Conservation (phyloP, 2,329 filamentous ascomycete genomes). For the Rhinocladiella similis region DNA sequence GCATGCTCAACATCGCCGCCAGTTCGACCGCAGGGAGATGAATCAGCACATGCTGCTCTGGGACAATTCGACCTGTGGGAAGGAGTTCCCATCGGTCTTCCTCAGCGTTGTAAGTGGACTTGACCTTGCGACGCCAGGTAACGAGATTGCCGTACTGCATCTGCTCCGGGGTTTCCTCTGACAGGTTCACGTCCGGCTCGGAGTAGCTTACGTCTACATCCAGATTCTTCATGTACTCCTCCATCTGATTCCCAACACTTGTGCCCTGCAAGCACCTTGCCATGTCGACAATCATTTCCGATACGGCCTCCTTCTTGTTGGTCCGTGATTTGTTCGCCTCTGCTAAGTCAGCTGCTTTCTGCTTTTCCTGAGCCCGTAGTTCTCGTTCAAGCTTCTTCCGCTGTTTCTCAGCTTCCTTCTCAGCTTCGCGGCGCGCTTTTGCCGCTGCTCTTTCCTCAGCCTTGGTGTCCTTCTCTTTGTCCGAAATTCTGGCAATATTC, state of each 20-base stretch:
- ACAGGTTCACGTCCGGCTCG: constrained; percentile 24
- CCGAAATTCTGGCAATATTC: constrained; percentile 31
- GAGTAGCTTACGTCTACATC: constrained; percentile 42
- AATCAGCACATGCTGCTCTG: constrained; percentile 64
- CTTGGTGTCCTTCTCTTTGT: constrained; percentile 47
- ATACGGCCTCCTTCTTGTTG: constrained; percentile 70
- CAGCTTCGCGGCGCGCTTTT: constrained; percentile 51
- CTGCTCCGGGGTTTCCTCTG: constrained; percentile 40
- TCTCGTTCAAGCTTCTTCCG: constrained; percentile 49
- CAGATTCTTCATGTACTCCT: constrained; percentile 44
- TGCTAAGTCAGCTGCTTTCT: constrained; percentile 64
- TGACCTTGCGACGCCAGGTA: constrained; percentile 69
- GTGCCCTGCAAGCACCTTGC: constrained; percentile 56
- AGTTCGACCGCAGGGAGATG: constrained; percentile 66
- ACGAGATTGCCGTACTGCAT: constrained; percentile 47
- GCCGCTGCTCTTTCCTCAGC: constrained; percentile 49
- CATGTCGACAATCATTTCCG: constrained; percentile 77
- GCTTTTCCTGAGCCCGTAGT: constrained; percentile 63
- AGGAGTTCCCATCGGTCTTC: constrained; percentile 66
- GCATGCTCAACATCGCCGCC: constrained; percentile 53
- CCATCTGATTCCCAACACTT: constrained; percentile 44
- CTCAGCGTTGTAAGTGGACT: constrained; percentile 61
- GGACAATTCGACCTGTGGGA: constrained; percentile 40
- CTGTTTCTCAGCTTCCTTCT: constrained; percentile 59
- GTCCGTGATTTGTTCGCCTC: constrained; percentile 72